These are phyloP conservation scores for Tetrahymena borealis DNA, from an alignment of 73 alveolate genomes.

Conservation along the genomic window DNA sequence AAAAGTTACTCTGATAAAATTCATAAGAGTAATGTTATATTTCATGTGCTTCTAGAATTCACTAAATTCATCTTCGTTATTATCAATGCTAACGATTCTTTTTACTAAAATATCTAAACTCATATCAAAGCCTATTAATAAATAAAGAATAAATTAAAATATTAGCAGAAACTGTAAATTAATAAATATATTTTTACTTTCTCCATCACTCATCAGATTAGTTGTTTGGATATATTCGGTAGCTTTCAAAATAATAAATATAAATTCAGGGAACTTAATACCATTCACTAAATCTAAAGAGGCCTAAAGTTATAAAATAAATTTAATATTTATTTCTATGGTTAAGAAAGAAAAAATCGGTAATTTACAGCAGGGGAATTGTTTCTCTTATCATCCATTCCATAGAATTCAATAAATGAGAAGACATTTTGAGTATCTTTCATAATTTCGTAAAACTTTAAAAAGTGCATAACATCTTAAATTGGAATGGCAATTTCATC, in stretches of 20 bases:
- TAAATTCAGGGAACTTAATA: slow-evolving; percentile 29
- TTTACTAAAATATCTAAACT: slow-evolving; percentile 9
- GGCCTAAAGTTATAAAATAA: too few relatives aligned
- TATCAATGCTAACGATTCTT: slow-evolving; percentile 7
- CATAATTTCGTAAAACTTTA: slow-evolving; percentile 26
- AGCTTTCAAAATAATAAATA: slow-evolving; percentile 18
- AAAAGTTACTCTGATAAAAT: slow-evolving; percentile 26
- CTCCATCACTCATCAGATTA: slow-evolving; percentile 27
- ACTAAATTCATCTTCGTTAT: slow-evolving; percentile 28
- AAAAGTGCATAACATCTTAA: slow-evolving; percentile 41
- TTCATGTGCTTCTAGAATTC: slow-evolving; percentile 42
- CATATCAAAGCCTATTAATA: background rate
- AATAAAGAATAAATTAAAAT: background rate
- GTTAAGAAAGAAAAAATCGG: too few relatives aligned
- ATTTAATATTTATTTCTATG: too few relatives aligned
- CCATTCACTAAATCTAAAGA: slow-evolving; percentile 1
- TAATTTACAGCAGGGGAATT: too few relatives aligned
- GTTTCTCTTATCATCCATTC: slow-evolving; percentile 13
- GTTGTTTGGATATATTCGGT: slow-evolving; percentile 25
- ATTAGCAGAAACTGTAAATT: slow-evolving; percentile 4
- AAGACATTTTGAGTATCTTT: slow-evolving; percentile 22
- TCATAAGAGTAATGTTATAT: slow-evolving; percentile 10
- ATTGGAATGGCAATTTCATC: slow-evolving; percentile 39
- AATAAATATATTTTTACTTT: background rate
- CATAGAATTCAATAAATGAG: slow-evolving; percentile 23